Evolutionary conservation across 257 asterid species (phyloP), one percentile per base, ranked within the genome.

Genomic region (Coffea canephora): DNA sequence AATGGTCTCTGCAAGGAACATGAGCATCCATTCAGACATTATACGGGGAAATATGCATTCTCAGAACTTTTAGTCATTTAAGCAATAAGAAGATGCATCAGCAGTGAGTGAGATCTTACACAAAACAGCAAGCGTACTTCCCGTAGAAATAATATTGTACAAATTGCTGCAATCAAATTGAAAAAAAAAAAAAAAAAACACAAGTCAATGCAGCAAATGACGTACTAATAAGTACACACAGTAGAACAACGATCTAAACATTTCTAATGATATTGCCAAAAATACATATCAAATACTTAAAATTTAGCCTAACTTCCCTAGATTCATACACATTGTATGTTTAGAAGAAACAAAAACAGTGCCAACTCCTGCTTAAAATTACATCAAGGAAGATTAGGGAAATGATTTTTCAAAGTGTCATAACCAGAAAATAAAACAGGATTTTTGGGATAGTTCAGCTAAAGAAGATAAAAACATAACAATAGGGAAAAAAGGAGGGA

Each of bases 1-100:
- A 84, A 89, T 18, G 96, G 89, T 73, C 90, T 89, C 99, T 95
- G 98, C 93, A 89, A 86, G 79, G 72, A 82, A 74, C 59, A 85
- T 55, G 52, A 82, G 66, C 71, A 75, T 27, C 62, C 16, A 54
- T 73, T 80, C 71, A 86, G 80, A 68, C 10, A 57, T 5, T 64
- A 36, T 9, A 79, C 14, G 62, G 25, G 41, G 31, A 34, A 46
- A 11, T 50, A 11, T 27, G 39, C 48, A 34, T 49, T 9, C 21
- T 23, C 62, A 65, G 16, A 52, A 66, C 79, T n/a, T 71, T 70
- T 49, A 61, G 41, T 69, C 23, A 46, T 52, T 45, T 57, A 41
- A 69, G 49, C 64, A 11, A 72, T 48, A 50, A 74, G 21, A 79
- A 67, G 36, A 34, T 34, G 7, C 15, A n/a, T 34, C 74, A 78